A percentile compares a stretch with the other conserved stretches of the same genome.
phyloP scores from a whole-genome alignment of 352 stramenopile genomes.

The Sclerospora graminicola region DNA sequence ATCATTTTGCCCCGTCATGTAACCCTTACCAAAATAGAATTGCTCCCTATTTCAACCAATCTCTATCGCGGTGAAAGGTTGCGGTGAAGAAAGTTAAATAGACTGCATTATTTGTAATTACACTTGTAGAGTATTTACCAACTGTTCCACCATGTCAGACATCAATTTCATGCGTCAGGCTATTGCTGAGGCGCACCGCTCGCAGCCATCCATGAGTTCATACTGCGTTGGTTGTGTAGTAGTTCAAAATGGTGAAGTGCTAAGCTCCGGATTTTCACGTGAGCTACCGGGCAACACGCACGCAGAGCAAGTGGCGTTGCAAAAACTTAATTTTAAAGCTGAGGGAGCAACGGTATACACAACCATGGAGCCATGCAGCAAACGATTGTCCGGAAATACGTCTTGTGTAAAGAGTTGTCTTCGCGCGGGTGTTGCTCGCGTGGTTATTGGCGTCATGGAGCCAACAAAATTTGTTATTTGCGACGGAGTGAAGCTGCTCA shows the following conservation, averaged over 20 bases:
- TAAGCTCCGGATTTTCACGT: conserved; percentile 72
- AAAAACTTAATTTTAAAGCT: conserved; percentile 70
- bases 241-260: conserved; percentile 37
- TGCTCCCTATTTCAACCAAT: no score
- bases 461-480: conserved; percentile 83
- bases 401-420: conserved; percentile 78
- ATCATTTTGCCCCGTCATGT: no score
- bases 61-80: no score
- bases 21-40: no score
- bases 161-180: conserved; percentile 62
- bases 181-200: conserved; percentile 75
- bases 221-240: conserved; percentile 82
- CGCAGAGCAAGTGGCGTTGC: conserved; percentile 77
- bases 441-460: conserved; percentile 82
- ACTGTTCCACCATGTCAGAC: no score
- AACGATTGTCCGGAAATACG: conserved; percentile 73
- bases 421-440: conserved; percentile 43
- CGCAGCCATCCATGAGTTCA: conserved; percentile 49
- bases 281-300: conserved; percentile 85
- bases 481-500: conserved; percentile 63
- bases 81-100: no score
- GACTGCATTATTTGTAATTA: no score
- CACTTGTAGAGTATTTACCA: no score
- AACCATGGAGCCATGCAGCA: conserved; percentile 86
- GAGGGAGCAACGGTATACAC: conserved; percentile 70